phyloP scores from a whole-genome alignment of 306 rosid genomes.

The Fragaria iinumae region DNA sequence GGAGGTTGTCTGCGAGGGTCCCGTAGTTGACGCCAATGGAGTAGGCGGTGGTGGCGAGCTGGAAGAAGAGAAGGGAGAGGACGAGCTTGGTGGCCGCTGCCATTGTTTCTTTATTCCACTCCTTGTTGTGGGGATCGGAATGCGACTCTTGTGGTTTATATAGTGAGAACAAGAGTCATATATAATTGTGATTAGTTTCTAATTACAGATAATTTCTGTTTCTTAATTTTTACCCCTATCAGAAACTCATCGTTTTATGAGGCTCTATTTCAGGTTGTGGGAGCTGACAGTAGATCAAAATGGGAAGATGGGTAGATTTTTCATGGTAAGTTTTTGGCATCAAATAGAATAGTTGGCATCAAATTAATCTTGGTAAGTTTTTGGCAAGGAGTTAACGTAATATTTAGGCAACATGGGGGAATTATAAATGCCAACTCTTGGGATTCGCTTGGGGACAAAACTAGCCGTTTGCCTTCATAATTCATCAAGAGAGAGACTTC shows the following conservation, averaged over 20 bases:
- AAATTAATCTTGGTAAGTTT: background rate
- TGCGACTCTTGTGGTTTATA: background rate
- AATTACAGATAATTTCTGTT: background rate
- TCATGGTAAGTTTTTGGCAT: background rate
- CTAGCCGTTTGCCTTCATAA: background rate
- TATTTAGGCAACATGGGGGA: background rate
- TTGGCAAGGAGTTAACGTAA: background rate
- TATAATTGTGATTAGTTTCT: background rate
- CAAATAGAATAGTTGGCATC: background rate
- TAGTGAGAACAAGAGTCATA: background rate
- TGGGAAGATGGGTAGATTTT: background rate
- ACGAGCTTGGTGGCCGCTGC: constrained; percentile 8
- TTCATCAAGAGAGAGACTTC: too few species aligned
- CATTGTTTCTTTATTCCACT: background rate
- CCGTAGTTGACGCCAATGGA: constrained; percentile 90
- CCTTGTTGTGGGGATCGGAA: background rate
- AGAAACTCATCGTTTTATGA: background rate
- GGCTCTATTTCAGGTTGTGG: background rate
- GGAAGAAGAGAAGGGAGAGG: constrained; percentile 35
- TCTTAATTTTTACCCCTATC: background rate
- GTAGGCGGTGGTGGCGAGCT: constrained; percentile 32
- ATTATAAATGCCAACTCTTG: background rate
- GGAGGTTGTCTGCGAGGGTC: constrained; percentile 74
- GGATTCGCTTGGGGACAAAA: constrained; percentile 2
- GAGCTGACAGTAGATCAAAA: background rate